These are phyloP conservation scores for Penicillium alfredii DNA, from an alignment of 495 filamentous ascomycete genomes.

Conservation along the genomic window DNA sequence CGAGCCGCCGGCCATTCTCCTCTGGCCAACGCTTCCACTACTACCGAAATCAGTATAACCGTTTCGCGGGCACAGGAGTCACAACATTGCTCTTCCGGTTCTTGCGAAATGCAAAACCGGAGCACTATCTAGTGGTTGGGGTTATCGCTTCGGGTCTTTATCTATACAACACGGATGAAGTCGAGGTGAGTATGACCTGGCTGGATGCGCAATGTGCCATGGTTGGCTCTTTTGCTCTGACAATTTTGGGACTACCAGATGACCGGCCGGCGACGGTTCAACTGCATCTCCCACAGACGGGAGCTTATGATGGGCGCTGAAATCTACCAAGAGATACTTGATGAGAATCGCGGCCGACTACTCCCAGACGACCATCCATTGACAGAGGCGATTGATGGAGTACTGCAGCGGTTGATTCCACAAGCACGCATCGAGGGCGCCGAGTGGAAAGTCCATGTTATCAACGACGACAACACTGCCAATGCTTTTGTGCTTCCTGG, in stretches of 20 bases:
- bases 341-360: slow-evolving; percentile 41
- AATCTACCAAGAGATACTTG: slow-evolving; percentile 47
- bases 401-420: slow-evolving; percentile 68
- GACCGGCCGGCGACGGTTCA: slow-evolving; percentile 76
- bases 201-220: background rate
- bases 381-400: slow-evolving; percentile 53
- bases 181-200: slow-evolving; percentile 48
- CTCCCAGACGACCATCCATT: slow-evolving; percentile 48
- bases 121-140: slow-evolving; percentile 31
- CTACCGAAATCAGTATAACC: slow-evolving; percentile 23
- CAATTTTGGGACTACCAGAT: slow-evolving; percentile 29
- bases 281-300: slow-evolving; percentile 53
- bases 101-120: slow-evolving; percentile 21
- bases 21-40: slow-evolving; percentile 8
- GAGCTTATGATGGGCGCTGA: slow-evolving; percentile 51
- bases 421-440: slow-evolving; percentile 55
- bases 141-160: slow-evolving; percentile 49
- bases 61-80: slow-evolving; percentile 20
- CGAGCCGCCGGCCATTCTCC: slow-evolving; percentile 14
- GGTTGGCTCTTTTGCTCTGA: slow-evolving; percentile 1
- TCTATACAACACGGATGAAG: slow-evolving; percentile 66
- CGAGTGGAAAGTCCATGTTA: slow-evolving; percentile 81
- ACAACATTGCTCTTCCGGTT: slow-evolving; percentile 12
- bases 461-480: slow-evolving; percentile 53
- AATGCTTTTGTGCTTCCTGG: slow-evolving; percentile 94